Evolutionary conservation across 148 eudicot species (phyloP).

Genomic region (Hydrangea macrophylla): DNA sequence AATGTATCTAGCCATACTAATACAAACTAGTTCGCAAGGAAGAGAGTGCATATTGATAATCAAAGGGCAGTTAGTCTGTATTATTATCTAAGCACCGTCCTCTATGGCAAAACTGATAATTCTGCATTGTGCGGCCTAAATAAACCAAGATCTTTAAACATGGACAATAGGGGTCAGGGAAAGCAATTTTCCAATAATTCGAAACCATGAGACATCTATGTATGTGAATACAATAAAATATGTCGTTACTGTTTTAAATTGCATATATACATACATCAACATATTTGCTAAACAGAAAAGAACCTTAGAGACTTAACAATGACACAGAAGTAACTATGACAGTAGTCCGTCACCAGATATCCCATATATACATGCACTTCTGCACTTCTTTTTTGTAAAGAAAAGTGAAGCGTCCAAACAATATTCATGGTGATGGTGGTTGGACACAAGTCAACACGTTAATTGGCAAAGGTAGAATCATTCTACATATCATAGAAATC

Average conservation of each 20-base stretch:
- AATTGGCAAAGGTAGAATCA: background rate
- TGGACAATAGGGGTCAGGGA: background rate
- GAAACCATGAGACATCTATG: background rate
- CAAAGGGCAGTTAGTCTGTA: no score
- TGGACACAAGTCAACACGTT: background rate
- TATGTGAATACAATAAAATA: background rate
- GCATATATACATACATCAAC: background rate
- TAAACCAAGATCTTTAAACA: no score
- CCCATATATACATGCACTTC: background rate
- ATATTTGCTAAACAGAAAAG: background rate
- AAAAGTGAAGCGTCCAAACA: conserved; percentile 1
- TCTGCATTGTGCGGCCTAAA: no score
- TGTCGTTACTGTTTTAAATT: background rate
- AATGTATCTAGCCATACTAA: no score
- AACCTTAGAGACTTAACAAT: background rate
- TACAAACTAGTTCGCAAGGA: no score
- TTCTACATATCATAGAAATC: background rate
- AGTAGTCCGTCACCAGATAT: background rate
- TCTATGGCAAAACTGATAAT: no score
- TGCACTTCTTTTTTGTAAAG: background rate
- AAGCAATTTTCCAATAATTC: background rate
- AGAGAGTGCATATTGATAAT: no score
- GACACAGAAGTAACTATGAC: background rate
- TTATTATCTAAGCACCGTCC: no score
- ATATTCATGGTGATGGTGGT: background rate